phyloP scores from a whole-genome alignment of 371 early-diverging fungal species.

The Thermomucor indicae-seudaticae region DNA sequence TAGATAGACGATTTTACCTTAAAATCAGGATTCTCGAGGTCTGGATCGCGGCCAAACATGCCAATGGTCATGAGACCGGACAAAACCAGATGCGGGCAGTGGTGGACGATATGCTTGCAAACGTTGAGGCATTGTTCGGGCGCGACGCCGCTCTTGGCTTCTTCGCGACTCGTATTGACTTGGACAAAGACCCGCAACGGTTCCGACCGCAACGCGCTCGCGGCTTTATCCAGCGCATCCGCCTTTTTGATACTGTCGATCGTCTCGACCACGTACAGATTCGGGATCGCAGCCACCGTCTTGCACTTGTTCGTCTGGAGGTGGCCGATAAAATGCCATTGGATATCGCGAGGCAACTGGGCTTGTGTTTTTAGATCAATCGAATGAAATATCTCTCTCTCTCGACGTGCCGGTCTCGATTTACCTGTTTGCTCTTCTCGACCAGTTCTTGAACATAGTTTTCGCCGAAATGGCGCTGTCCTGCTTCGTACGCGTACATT shows the following conservation, averaged over 20 bases:
- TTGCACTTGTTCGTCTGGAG: conserved; percentile 97
- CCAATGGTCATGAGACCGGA: conserved; percentile 97
- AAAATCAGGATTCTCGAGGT: conserved; percentile 82
- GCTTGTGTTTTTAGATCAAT: conserved; percentile 6
- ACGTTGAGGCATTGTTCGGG: conserved; percentile 43
- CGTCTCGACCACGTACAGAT: conserved; percentile 88
- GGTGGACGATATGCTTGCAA: conserved; percentile 59
- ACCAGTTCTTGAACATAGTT: conserved; percentile 94
- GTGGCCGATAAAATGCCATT: conserved; percentile 96
- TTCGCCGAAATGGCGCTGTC: conserved; percentile 95
- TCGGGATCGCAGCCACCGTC: conserved; percentile 78
- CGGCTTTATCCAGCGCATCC: conserved; percentile 72
- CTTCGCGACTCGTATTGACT: conserved; percentile 93
- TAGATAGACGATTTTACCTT: too few relatives aligned
- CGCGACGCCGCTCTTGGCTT: conserved; percentile 78
- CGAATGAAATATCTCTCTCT: too few relatives aligned
- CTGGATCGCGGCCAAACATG: conserved; percentile 50
- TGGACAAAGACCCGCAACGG: conserved; percentile 85
- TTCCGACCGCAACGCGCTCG: conserved; percentile 36
- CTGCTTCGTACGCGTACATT: conserved; percentile 66
- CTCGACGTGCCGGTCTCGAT: background rate
- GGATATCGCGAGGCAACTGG: conserved; percentile 68
- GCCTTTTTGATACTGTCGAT: conserved; percentile 85
- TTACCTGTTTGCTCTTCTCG: conserved; percentile 80
- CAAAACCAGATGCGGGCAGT: conserved; percentile 68